A percentile compares a stretch with the other conserved stretches of the same genome.
phyloP scores from a whole-genome alignment of 768 basidiomycete species.

The Boletales sp. region DNA sequence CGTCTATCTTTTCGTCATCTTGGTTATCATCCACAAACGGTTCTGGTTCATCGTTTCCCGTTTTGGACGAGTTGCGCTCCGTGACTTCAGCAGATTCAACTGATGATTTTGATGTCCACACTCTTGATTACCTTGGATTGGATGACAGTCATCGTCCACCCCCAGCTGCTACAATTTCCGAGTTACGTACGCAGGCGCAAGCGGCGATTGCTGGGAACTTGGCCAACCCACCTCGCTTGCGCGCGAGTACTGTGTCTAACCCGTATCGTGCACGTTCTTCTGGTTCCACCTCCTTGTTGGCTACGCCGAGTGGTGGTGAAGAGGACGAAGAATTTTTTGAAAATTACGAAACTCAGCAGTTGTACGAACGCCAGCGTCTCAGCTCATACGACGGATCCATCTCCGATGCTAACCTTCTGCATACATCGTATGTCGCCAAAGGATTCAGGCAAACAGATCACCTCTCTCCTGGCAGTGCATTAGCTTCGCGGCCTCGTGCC shows the following conservation, averaged over 20 bases:
- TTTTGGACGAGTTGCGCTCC: conserved; percentile 79
- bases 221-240: conserved; percentile 72
- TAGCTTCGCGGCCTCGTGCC: conserved; percentile 63
- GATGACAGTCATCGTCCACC: conserved; percentile 72
- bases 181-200: conserved; percentile 86
- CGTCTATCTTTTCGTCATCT: conserved; percentile 85
- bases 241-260: conserved; percentile 91
- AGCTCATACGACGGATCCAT: conserved; percentile 57
- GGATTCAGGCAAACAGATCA: conserved; percentile 75
- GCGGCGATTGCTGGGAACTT: conserved; percentile 85
- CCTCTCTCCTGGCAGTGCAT: conserved; percentile 44
- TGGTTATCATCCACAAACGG: conserved; percentile 72
- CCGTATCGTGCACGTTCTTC: conserved; percentile 76
- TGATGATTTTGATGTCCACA: conserved; percentile 90
- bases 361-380: conserved; percentile 54
- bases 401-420: conserved; percentile 48
- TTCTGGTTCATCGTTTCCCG: conserved; percentile 53
- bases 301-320: conserved; percentile 58
- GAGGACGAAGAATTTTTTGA: conserved; percentile 79
- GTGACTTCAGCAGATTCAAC: conserved; percentile 74
- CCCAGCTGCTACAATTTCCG: conserved; percentile 85
- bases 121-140: conserved; percentile 93
- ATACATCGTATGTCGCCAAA: conserved; percentile 62
- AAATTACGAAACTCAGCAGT: conserved; percentile 41
- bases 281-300: conserved; percentile 55